Percentiles rank a stretch among this genome's conserved stretches.
Evolutionary conservation across 768 basidiomycete species (phyloP).

Genomic region (Coprinellus micaceus): DNA sequence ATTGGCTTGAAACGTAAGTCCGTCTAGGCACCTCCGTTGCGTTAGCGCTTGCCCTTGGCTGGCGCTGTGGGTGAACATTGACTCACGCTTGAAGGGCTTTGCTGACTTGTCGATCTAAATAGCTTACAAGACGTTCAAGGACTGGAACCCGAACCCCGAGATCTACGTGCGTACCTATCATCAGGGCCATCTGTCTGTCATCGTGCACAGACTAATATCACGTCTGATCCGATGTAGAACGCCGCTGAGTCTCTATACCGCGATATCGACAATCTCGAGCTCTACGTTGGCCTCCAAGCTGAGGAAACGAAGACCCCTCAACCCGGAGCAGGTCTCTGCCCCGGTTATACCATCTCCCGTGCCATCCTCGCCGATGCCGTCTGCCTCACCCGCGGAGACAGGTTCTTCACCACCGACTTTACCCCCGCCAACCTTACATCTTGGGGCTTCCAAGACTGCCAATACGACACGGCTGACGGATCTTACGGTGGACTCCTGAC

Average conservation of each 20-base stretch:
- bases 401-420: conserved; percentile 72
- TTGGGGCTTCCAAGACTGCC: conserved; percentile 77
- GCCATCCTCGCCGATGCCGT: conserved; percentile 84
- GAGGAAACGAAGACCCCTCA: conserved; percentile 64
- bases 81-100: no score
- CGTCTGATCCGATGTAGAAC: conserved; percentile 11
- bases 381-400: conserved; percentile 71
- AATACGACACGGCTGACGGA: conserved; percentile 59
- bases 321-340: conserved; percentile 74
- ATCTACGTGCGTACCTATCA: conserved; percentile 43
- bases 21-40: background rate
- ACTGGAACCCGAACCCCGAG: conserved; percentile 65
- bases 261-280: conserved; percentile 75
- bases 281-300: conserved; percentile 71
- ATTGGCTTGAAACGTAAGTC: conserved; percentile 62
- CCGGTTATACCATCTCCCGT: conserved; percentile 79
- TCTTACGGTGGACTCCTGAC: conserved; percentile 75
- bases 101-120: conserved; percentile 6
- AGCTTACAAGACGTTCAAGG: conserved; percentile 63
- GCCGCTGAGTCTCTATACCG: conserved; percentile 65
- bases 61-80: no score
- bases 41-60: no score
- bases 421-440: conserved; percentile 78
- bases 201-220: no score
- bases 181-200: background rate